Evolutionary conservation across 495 filamentous ascomycete species (phyloP).

Genomic region (Penicillium coprophilum): DNA sequence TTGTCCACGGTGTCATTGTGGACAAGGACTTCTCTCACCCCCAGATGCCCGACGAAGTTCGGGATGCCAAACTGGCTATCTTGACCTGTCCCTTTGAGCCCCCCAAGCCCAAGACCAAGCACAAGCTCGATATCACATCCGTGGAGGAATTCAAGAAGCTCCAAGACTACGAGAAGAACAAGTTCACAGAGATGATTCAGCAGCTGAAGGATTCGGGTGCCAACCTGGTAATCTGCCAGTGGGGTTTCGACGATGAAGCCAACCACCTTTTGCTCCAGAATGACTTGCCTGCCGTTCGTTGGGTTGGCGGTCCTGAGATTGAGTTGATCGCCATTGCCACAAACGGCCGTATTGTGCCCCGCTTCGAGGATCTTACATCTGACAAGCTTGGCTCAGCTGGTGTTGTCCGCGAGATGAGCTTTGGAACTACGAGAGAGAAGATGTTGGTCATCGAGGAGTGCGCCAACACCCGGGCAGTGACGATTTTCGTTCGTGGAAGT

Average conservation of each 20-base stretch:
- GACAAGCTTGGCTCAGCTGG: constrained; percentile 91
- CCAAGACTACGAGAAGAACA: constrained; percentile 90
- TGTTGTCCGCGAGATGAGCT: constrained; percentile 88
- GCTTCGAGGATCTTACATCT: constrained; percentile 89
- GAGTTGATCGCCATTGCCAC: constrained; percentile 98
- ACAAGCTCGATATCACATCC: constrained; percentile 96
- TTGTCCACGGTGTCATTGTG: constrained; percentile 96
- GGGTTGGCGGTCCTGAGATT: constrained; percentile 98
- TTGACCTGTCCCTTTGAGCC: constrained; percentile 98
- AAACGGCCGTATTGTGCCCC: constrained; percentile 93
- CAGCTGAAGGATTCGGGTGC: constrained; percentile 97
- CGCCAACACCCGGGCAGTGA: constrained; percentile 95
- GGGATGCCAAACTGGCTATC: constrained; percentile 94
- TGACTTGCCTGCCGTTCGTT: constrained; percentile 90
- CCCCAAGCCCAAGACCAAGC: constrained; percentile 99
- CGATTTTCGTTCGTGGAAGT: constrained; percentile 91
- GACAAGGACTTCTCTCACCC: constrained; percentile 99
- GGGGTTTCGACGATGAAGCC: constrained; percentile 99
- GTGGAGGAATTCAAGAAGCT: constrained; percentile 98
- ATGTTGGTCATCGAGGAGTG: constrained; percentile 99
- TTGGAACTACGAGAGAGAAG: constrained; percentile 97
- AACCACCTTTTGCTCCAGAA: constrained; percentile 97
- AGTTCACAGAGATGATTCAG: constrained; percentile 98
- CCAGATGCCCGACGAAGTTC: constrained; percentile 94
- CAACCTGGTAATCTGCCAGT: constrained; percentile 98